phyloP scores from a whole-genome alignment of 1,284 basidiomycete species.

The Amylostereum areolatum region DNA sequence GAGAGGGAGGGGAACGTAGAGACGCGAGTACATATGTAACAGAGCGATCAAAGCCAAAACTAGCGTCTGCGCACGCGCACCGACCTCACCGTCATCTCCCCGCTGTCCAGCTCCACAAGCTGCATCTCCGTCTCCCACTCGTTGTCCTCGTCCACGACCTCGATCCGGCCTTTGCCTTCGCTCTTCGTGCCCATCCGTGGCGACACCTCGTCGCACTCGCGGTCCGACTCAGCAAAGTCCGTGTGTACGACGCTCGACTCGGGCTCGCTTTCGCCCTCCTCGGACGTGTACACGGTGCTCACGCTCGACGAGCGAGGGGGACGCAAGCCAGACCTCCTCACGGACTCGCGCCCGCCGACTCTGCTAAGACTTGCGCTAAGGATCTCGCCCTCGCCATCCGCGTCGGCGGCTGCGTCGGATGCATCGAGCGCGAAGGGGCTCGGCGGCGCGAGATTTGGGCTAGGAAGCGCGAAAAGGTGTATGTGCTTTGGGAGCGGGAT shows the following conservation, averaged over 20 bases:
- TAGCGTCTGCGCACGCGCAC: slow-evolving; percentile 11
- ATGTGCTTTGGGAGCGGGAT: not conserved
- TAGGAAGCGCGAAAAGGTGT: not conserved
- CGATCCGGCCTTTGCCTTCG: not conserved
- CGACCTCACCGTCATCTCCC: slow-evolving; percentile 8
- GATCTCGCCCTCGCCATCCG: slow-evolving; percentile 7
- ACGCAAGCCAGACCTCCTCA: too few relatives aligned
- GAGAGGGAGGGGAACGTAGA: too few relatives aligned
- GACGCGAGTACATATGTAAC: too few relatives aligned
- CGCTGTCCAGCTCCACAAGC: slow-evolving; percentile 13
- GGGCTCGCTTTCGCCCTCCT: slow-evolving; percentile 9
- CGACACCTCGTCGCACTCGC: slow-evolving; percentile 2
- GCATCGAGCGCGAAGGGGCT: slow-evolving; percentile 1
- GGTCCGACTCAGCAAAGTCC: slow-evolving; percentile 9
- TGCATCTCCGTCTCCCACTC: slow-evolving; percentile 10
- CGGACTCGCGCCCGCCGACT: not conserved
- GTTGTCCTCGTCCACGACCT: slow-evolving; percentile 8
- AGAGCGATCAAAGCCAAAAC: not conserved
- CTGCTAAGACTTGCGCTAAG: not conserved
- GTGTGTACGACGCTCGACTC: slow-evolving; percentile 14
- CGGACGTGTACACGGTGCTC: too few relatives aligned
- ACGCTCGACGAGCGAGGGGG: too few relatives aligned
- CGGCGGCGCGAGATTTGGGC: not conserved
- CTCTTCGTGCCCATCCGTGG: not conserved
- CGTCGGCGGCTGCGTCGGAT: slow-evolving; percentile 2